phyloP scores from a whole-genome alignment of 139 green algal genomes.

The Haematococcus sp. region DNA sequence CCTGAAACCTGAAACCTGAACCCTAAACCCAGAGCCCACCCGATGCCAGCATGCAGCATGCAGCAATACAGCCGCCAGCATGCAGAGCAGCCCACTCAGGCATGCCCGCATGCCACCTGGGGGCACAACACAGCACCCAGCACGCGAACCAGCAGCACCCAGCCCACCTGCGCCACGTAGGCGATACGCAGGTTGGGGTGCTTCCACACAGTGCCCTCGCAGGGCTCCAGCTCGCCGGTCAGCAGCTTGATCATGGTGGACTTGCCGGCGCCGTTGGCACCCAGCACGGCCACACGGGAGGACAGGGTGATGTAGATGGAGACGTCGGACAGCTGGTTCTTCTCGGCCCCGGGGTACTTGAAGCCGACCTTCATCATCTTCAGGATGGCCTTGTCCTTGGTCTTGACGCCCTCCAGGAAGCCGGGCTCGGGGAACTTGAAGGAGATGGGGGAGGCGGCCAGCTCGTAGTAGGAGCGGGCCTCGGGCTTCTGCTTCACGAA shows the following conservation, averaged over 20 bases:
- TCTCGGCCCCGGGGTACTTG: slow-evolving; percentile 75
- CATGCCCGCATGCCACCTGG: too few species aligned
- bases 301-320: slow-evolving; percentile 75
- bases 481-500: slow-evolving; percentile 87
- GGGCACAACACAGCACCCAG: neutral
- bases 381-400: slow-evolving; percentile 92
- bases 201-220: slow-evolving; percentile 75
- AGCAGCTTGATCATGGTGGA: slow-evolving; percentile 90
- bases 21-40: neutral
- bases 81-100: too few species aligned
- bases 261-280: slow-evolving; percentile 85
- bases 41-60: neutral
- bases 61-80: neutral
- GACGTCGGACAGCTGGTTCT: slow-evolving; percentile 64
- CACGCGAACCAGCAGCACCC: slow-evolving; percentile 61
- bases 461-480: slow-evolving; percentile 84
- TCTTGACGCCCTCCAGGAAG: slow-evolving; percentile 93
- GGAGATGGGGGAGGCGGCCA: slow-evolving; percentile 49
- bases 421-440: slow-evolving; percentile 87
- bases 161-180: slow-evolving; percentile 93
- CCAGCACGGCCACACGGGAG: slow-evolving; percentile 78
- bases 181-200: slow-evolving; percentile 93
- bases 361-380: slow-evolving; percentile 85
- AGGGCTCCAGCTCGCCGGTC: slow-evolving; percentile 76
- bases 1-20: neutral